Conservation (phyloP, 768 basidiomycete genomes). For the Xanthoconium stramineum region DNA sequence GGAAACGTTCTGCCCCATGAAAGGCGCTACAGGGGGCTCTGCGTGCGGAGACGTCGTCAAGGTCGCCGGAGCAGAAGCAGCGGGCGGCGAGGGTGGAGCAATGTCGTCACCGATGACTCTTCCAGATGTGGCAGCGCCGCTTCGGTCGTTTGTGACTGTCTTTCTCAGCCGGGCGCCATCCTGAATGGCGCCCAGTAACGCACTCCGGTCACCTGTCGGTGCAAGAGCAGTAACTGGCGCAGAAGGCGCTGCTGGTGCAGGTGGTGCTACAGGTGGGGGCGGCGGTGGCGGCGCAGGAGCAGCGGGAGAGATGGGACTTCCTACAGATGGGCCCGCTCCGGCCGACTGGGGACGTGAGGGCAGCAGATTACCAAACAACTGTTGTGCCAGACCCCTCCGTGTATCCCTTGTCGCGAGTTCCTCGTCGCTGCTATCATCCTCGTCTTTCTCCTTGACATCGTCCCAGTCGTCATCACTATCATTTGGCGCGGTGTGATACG, state of each 20-base stretch:
- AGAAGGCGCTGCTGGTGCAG: conserved; percentile 14
- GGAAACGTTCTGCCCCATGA: conserved; percentile 15
- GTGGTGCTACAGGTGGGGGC: conserved; percentile 36
- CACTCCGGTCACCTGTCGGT: conserved; percentile 52
- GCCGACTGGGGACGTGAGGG: conserved; percentile 58
- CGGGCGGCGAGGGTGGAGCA: conserved; percentile 49
- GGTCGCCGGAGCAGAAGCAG: neutral
- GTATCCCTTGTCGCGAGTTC: conserved; percentile 64
- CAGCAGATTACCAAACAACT: conserved; percentile 72
- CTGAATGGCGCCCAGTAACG: conserved; percentile 78
- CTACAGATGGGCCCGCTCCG: conserved; percentile 29
- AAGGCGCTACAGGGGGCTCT: conserved; percentile 15
- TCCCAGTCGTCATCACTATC: conserved; percentile 81
- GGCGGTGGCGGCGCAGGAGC: conserved; percentile 38
- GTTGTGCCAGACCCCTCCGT: conserved; percentile 69
- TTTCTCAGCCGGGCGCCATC: conserved; percentile 68
- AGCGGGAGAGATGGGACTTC: conserved; percentile 29
- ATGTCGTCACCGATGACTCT: conserved; percentile 77
- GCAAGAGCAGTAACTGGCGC: conserved; percentile 35
- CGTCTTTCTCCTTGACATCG: conserved; percentile 69
- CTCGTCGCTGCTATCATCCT: conserved; percentile 74
- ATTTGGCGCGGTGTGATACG: conserved; percentile 61
- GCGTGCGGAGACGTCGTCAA: conserved; percentile 20
- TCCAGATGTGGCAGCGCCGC: conserved; percentile 65
- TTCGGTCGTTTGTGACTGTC: conserved; percentile 81